Conservation (phyloP, 257 asterid species). For the Scutellaria galericulata region DNA sequence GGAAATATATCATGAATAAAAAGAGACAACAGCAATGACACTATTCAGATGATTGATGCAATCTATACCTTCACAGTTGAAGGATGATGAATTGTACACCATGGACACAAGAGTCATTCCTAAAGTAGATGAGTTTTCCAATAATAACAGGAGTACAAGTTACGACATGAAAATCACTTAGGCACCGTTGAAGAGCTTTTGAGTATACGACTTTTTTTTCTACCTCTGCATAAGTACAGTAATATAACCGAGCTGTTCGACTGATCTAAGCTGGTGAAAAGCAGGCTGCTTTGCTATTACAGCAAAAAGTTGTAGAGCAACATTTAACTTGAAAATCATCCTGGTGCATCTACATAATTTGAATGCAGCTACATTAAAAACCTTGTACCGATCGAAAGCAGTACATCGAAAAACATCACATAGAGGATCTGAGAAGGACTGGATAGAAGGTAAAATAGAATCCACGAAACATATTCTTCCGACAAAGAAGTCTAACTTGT, state of each 20-base stretch:
- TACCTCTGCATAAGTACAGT: slow-evolving; percentile 92
- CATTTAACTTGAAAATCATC: slow-evolving; percentile 86
- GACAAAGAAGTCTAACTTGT: slow-evolving; percentile 4
- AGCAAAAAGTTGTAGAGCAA: slow-evolving; percentile 84
- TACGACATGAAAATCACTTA: slow-evolving; percentile 6
- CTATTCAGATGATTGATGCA: neutral
- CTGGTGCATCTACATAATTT: slow-evolving; percentile 72
- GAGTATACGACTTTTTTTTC: neutral
- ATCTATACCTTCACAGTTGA: slow-evolving; percentile 79
- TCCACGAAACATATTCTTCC: slow-evolving; percentile 1
- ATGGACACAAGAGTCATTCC: slow-evolving; percentile 90
- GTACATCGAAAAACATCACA: too few relatives aligned
- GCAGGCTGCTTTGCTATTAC: slow-evolving; percentile 92
- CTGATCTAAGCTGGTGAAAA: slow-evolving; percentile 98
- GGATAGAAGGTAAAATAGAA: neutral
- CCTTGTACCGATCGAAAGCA: neutral
- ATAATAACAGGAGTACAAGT: slow-evolving; percentile 1
- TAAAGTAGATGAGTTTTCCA: slow-evolving; percentile 38
- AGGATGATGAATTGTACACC: slow-evolving; percentile 92
- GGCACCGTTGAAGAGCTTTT: slow-evolving; percentile 22
- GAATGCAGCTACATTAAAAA: slow-evolving; percentile 30
- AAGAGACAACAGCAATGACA: neutral
- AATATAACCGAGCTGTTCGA: slow-evolving; percentile 98
- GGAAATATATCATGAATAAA: neutral
- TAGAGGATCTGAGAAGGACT: too few relatives aligned